Evolutionary conservation across 1,139 yeast genomes (phyloP), one percentile per base, ranked within the genome.

Genomic region (Nadsonia starkeyi-henricii): DNA sequence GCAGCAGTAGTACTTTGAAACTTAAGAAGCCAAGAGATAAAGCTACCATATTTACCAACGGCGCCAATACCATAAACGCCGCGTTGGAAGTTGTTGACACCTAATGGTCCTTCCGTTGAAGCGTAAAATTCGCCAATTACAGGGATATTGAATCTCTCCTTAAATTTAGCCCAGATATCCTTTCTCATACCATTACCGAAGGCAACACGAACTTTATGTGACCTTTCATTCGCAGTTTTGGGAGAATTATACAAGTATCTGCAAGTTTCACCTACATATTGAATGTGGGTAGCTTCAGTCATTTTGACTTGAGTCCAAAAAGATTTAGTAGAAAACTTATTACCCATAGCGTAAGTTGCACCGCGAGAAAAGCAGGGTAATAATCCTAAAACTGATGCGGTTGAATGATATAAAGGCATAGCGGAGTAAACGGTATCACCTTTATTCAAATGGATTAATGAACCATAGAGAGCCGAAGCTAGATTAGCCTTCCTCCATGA

Each of bases 181-280:
- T 81, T 79, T 57, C 97, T 77, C 59, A 91, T 71, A 0, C 98
- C 98, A 63, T 91, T 91, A 48, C 98, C 98, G 62, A 81, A 81
- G 0, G 96, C 97, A 44, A 81, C 76, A 45, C 68, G 68, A 8
- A 85, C 81, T 19, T 67, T 59, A 60, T 89, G 96, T 44, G 66
- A 65, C 42, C 68, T 65, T 61, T 89, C 96, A 62, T 85, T 89
- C 17, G 72, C 71, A 12, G 78, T 75, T 47, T 73, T 79, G 8
- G 82, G 79, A 1, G 91, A 73, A 55, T 81, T 79, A 53, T 85
- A 67, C 53, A 89, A 71, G 62, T 88, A 91, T 50, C 98, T 77
- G 64, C 97, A 86, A 43, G 88, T 89, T 65, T 91, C 98, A 21
- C 98, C 98, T 17, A 91, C 97, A 57, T 89, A 89, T 66, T 89